phyloP scores from a whole-genome alignment of 257 asterid genomes.

The Solanum ossicruentum region DNA sequence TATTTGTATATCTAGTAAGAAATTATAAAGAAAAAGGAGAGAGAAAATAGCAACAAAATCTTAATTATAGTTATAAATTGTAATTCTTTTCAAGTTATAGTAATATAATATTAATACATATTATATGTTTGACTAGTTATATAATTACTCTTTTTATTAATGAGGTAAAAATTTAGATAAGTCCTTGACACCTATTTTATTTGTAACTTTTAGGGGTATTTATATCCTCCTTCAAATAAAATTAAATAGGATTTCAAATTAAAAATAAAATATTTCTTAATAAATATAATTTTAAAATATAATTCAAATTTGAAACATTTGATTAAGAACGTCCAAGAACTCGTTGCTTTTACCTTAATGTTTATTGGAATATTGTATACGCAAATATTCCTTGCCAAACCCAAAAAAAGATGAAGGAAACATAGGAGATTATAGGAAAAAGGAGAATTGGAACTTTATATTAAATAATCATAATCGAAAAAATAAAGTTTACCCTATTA shows the following conservation, averaged over 20 bases:
- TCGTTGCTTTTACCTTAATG: background rate
- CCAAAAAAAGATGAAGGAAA: background rate
- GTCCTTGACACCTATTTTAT: too few species aligned
- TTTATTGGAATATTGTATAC: background rate
- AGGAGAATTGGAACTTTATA: background rate
- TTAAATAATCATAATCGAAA: background rate
- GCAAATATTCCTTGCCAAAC: background rate
- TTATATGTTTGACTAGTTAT: too few species aligned
- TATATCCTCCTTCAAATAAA: background rate
- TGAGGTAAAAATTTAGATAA: too few species aligned
- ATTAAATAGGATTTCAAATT: background rate
- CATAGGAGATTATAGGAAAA: background rate
- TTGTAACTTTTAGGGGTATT: too few species aligned
- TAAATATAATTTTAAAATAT: background rate
- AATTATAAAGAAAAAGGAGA: too few species aligned
- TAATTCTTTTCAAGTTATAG: too few species aligned
- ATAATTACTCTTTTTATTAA: too few species aligned
- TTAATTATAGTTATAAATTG: too few species aligned
- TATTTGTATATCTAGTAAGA: too few species aligned
- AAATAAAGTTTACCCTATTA: background rate
- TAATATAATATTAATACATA: too few species aligned
- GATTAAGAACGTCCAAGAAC: background rate
- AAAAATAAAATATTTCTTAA: background rate
- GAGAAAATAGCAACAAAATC: too few species aligned
- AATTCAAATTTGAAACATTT: background rate